Base-by-base conservation (phyloP, 1,284 basidiomycete species). In the Spongiforma sp. region DNA sequence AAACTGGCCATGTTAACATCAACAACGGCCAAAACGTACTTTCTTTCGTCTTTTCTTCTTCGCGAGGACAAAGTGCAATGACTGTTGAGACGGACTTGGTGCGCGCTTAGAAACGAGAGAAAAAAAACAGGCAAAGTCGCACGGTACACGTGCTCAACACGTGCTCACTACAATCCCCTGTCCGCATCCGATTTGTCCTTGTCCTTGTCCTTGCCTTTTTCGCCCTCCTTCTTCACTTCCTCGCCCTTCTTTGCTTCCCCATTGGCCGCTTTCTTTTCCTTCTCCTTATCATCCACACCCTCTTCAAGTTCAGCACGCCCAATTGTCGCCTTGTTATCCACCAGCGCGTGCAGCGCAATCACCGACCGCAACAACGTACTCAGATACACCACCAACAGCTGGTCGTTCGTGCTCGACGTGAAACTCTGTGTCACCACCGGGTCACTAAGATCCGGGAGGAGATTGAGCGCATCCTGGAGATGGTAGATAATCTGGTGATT, bases 401-500 rank as follows among this genome's bases (percentile, higher is more conserved):
- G 89, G 79, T 99, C 97, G 78, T 99, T 99, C 68, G 94, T 97
- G 74, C 90, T 96, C 53, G 93, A 87, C 68, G 92, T 91, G 75
- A 99, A 97, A 71, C 94, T 93, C 75, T 89, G 88, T 68, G 90
- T 93, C 66, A 89, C 81, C 63, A 84, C 83, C 24, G 84, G 78
- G 72, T 93, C 90, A 63, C 85, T 86, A 59, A 96, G 82, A 77
- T 96, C 91, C 0, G 97, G 97, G 11, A 99, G 85, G 26, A 99
- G 84, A 75, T 98, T 98, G 68, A 99, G 88, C 62, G 95, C 93
- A 77, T 99, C 97, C 78, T 99, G 97, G 11, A 99, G 85, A 79
- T 98, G 91, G 76, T 98, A 98, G 34, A 97, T 84, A 74, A 99
- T 96, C 79, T 97, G 94, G 80, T 99, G 97, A 80, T 99, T 98